These are phyloP conservation scores for Nematocida sp. DNA, from an alignment of 371 early-diverging fungal genomes.

Conservation along the genomic window DNA sequence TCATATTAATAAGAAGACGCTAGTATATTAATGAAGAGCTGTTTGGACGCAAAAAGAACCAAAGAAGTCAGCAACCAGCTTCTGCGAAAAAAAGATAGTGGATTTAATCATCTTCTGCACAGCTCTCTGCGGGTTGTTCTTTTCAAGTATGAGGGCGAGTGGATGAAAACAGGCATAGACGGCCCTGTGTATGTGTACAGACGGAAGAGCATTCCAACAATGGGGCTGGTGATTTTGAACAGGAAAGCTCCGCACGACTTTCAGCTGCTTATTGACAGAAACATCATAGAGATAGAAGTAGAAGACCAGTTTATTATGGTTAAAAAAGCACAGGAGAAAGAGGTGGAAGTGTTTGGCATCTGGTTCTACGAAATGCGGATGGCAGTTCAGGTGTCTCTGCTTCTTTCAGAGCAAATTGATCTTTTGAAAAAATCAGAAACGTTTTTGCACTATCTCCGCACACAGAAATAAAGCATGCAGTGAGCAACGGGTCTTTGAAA, in stretches of 20 bases:
- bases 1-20: not conserved
- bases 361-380: conserved; percentile 36
- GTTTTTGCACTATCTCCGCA: not conserved
- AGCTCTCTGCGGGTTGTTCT: conserved; percentile 3
- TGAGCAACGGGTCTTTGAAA: too few species aligned
- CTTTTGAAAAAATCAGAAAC: conserved; percentile 27
- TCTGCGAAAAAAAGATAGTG: conserved; percentile 5
- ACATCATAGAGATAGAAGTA: not conserved
- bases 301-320: conserved; percentile 32
- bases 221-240: conserved; percentile 6
- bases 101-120: conserved; percentile 16
- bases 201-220: conserved; percentile 15
- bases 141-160: conserved; percentile 10
- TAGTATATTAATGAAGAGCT: too few species aligned
- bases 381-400: conserved; percentile 3
- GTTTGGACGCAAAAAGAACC: not conserved
- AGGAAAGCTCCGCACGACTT: conserved; percentile 33
- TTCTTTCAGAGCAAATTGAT: conserved; percentile 24
- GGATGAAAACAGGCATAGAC: conserved; percentile 21
- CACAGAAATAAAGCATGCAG: not conserved
- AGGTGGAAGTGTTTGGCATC: conserved; percentile 24
- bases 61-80: conserved; percentile 7
- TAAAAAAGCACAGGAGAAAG: conserved; percentile 5
- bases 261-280: not conserved
- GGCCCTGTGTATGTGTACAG: conserved; percentile 34